These are phyloP conservation scores for Trapa incisa DNA, from an alignment of 345 rosid species.

Conservation along the genomic window DNA sequence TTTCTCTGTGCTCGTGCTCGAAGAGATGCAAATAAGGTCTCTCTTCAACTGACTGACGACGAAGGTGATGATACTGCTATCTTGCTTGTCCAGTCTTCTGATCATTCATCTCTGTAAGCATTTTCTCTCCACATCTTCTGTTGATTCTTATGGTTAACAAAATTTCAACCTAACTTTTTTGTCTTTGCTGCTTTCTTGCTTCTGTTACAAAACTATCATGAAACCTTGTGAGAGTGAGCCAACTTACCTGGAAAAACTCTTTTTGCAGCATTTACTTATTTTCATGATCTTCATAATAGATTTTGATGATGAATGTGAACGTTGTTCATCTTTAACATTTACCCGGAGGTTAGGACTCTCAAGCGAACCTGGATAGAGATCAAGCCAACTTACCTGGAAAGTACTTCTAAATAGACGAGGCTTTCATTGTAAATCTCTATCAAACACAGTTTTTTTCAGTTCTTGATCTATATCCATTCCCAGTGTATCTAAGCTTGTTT, in stretches of 20 bases:
- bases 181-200: neutral
- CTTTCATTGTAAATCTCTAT: too few relatives aligned
- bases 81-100: neutral
- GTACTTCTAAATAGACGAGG: too few relatives aligned
- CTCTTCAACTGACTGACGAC: slow-evolving; percentile 12
- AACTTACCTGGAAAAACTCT: too few relatives aligned
- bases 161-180: neutral
- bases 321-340: too few relatives aligned
- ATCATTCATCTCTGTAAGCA: slow-evolving; percentile 38
- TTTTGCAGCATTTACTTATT: neutral
- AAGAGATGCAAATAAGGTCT: neutral
- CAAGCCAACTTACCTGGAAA: too few relatives aligned
- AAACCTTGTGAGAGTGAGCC: neutral
- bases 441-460: too few relatives aligned
- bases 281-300: neutral
- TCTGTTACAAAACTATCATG: neutral
- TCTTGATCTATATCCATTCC: too few relatives aligned
- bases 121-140: neutral
- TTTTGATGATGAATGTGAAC: too few relatives aligned
- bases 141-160: neutral
- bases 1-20: neutral
- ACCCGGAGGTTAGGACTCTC: too few relatives aligned
- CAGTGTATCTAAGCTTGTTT: too few relatives aligned
- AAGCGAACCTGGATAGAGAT: too few relatives aligned
- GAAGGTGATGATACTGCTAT: slow-evolving; percentile 24